Conservation (phyloP, 23 red algal genomes). For the Cyanidiococcus yangmingshanensis region DNA sequence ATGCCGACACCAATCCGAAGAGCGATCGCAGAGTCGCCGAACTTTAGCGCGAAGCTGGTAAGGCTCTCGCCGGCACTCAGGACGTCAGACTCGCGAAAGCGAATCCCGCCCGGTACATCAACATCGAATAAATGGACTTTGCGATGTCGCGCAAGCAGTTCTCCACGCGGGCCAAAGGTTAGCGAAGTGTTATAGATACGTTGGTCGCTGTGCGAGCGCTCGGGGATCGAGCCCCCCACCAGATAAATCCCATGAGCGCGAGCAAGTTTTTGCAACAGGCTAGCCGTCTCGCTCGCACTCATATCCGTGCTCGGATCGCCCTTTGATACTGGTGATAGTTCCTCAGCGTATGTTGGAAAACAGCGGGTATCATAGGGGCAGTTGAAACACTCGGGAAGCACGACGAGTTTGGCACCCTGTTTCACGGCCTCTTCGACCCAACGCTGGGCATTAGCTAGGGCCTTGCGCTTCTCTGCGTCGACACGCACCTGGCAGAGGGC, state of each 20-base stretch:
- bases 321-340: slow-evolving; percentile 30
- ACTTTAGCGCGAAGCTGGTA: slow-evolving; percentile 37
- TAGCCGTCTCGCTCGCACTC: slow-evolving; percentile 37
- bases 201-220: slow-evolving; percentile 34
- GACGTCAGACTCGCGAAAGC: slow-evolving; percentile 76
- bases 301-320: not conserved
- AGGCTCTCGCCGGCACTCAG: slow-evolving; percentile 50
- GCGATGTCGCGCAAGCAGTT: slow-evolving; percentile 76
- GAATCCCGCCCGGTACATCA: slow-evolving; percentile 78
- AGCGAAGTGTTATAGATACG: slow-evolving; percentile 75
- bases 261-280: slow-evolving; percentile 50
- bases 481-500: slow-evolving; percentile 83
- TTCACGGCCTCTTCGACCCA: slow-evolving; percentile 33
- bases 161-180: slow-evolving; percentile 46
- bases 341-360: slow-evolving; percentile 70
- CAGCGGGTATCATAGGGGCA: slow-evolving; percentile 80
- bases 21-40: slow-evolving; percentile 17
- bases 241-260: slow-evolving; percentile 41
- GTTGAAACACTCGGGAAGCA: slow-evolving; percentile 96
- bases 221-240: slow-evolving; percentile 83
- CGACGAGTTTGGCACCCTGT: slow-evolving; percentile 44
- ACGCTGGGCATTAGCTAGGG: slow-evolving; percentile 38
- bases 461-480: slow-evolving; percentile 40
- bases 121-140: slow-evolving; percentile 98
- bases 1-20: slow-evolving; percentile 68